Base-by-base conservation (phyloP, 2,329 filamentous ascomycete genomes). In the Trichoderma polysporum region DNA sequence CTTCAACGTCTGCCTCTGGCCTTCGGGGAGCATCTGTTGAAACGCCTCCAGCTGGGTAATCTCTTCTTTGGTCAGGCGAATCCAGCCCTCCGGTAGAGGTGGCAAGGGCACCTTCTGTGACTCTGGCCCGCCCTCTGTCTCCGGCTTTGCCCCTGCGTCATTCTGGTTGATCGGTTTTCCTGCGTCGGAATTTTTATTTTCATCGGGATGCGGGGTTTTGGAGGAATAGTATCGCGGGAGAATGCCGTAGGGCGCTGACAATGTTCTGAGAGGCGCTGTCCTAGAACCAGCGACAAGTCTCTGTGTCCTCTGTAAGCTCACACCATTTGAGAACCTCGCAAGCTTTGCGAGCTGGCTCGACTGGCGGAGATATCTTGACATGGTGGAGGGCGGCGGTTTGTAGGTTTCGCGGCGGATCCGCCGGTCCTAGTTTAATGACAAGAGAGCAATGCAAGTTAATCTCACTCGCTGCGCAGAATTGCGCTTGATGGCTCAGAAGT, bases 291-390 rank as follows among this genome's bases (percentile, higher is more conserved):
- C 69, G 27, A 79, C 73, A 13, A 75, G 70, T 31, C 76, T 80
- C 75, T 79, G 71, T 49, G 81, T 80, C 69, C 82, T 79, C 74
- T 83, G 82, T 64, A 84, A 78, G 69, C 84, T 79, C 73, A 81
- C 79, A 74, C 84, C 83, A 74, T 85, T 80, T 71, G 84, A 83
- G 71, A 84, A 80, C 77, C 85, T 85, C 68, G 86, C 85, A 75
- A 88, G 82, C 77, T 86, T 85, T 79, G 87, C 86, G 76, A 91
- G 80, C 77, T 87, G 85, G 81, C 87, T 86, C 77, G 89, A 85
- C 78, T 88, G 87, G 77, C 88, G 86, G 72, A 91, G 80, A 74
- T 89, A 82, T 74, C 86, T 86, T 77, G 88, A 88, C 89, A 91
- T 91, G 79, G 77, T 73, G 71, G 72, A 70, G 70, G 69, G 69